Evolutionary conservation across 192 early-diverging fungal species (phyloP), one percentile per base, ranked within the genome.

Genomic region (Backusella australiensis): DNA sequence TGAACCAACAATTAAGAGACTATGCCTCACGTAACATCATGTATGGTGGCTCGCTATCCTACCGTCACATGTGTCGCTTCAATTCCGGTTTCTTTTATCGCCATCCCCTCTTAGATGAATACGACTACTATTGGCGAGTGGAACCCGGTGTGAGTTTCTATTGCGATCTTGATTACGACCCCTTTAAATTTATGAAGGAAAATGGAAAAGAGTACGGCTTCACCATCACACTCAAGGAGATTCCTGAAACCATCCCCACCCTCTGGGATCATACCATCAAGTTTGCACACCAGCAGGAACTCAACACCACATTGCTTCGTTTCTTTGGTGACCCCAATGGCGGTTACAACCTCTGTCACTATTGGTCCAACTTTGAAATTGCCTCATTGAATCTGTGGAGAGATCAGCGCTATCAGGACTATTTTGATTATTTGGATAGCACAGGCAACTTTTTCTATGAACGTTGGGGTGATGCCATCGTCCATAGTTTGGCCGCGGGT

Each of bases 41-140:
- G 29, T 96, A 95, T 71, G 94, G 92, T 2, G 90, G 86, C 9
- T 89, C 86, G 34, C 76, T 91, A 65, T 90, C 92, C 11, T 96
- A 96, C 78, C 90, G 94, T 15, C 93, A 96, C 63, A 96, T 96
- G 94, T 96, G 94, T 59, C 86, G 94, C 26, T 96, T 83, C 49
- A 82, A 87, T 34, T 90, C 90, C 0, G 90, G 90, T 0, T 86
- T 84, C 68, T 91, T 91, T 73, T 90, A 78, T 59, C 75, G 81
- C 8, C 90, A 91, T 63, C 84, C 82, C 42, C 72, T 91, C 2
- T 71, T 84, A 34, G 39, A 81, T 56, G 70, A 88, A 75, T 91
- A 85, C 72, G 90, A 94, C 19, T 96, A 88, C 80, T 96, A 94
- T 86, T 96, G 94, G 90, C 70, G 90, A 29, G 78, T 91, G 12